Percentiles rank a stretch among this genome's conserved stretches.
phyloP scores from a whole-genome alignment of 1,284 basidiomycete genomes.

The Sporisorium sorghi region DNA sequence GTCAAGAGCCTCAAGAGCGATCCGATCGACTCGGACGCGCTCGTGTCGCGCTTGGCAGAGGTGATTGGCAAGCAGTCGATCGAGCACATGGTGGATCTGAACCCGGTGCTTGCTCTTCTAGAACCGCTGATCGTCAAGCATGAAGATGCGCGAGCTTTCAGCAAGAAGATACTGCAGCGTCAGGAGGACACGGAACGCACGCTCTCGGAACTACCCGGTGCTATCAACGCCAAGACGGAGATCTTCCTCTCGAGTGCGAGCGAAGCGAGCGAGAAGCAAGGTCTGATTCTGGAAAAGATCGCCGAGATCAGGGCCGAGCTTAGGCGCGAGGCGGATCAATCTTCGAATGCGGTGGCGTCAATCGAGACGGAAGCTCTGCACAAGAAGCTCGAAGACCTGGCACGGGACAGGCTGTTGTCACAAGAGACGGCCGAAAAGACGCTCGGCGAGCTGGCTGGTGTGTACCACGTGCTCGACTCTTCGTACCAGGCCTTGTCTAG shows the following conservation, averaged over 20 bases:
- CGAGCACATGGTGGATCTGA: constrained; percentile 57
- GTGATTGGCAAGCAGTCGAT: constrained; percentile 57
- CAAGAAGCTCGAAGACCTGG: constrained; percentile 26
- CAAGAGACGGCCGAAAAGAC: constrained; percentile 37
- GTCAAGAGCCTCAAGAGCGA: constrained; percentile 48
- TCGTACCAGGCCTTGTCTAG: constrained; percentile 32
- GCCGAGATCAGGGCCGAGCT: constrained; percentile 28
- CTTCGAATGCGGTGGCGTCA: background rate
- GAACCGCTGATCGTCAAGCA: constrained; percentile 61
- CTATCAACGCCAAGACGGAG: constrained; percentile 63
- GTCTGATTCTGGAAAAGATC: constrained; percentile 18
- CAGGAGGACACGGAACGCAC: constrained; percentile 57
- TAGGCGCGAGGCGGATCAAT: background rate
- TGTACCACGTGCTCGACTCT: constrained; percentile 37
- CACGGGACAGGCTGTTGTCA: constrained; percentile 7
- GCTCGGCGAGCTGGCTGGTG: constrained; percentile 29
- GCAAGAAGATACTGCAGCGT: constrained; percentile 47
- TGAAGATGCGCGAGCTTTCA: constrained; percentile 40
- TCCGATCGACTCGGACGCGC: constrained; percentile 49
- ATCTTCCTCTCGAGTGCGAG: constrained; percentile 49
- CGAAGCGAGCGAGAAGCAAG: constrained; percentile 24
- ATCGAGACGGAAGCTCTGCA: constrained; percentile 1
- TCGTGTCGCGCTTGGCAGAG: constrained; percentile 38
- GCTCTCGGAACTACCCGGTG: constrained; percentile 48
- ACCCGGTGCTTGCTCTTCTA: constrained; percentile 57